Conservation (phyloP, 768 basidiomycete species). For the Pulveroboletus ravenelii region DNA sequence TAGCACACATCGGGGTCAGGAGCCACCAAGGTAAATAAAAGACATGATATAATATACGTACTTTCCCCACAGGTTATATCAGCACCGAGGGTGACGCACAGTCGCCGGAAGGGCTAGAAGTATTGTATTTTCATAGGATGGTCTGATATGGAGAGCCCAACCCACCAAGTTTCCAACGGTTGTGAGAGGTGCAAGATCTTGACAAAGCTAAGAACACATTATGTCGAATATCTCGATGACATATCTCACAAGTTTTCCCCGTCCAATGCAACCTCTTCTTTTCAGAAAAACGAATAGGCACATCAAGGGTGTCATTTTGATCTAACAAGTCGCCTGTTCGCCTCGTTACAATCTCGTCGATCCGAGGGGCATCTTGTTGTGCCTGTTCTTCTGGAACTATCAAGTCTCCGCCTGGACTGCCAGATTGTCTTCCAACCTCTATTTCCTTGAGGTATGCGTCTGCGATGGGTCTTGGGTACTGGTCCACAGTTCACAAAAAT, state of each 20-base stretch:
- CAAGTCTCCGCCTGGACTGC: not conserved
- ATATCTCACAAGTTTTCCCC: constrained; percentile 72
- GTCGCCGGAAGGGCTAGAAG: constrained; percentile 80
- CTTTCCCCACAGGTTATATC: constrained; percentile 97
- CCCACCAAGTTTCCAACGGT: constrained; percentile 90
- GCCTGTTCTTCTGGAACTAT: constrained; percentile 14
- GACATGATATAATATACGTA: constrained; percentile 29
- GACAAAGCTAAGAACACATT: constrained; percentile 27
- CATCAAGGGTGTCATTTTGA: constrained; percentile 61
- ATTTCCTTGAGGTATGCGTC: constrained; percentile 57
- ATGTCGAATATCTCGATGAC: not conserved
- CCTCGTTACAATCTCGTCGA: constrained; percentile 25
- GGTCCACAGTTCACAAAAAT: not conserved
- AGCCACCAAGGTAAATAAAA: not conserved
- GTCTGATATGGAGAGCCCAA: not conserved
- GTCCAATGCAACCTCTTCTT: constrained; percentile 85
- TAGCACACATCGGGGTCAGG: constrained; percentile 22
- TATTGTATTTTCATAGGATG: not conserved
- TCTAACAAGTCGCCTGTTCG: constrained; percentile 34
- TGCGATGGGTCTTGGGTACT: constrained; percentile 67
- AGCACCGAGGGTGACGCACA: constrained; percentile 82
- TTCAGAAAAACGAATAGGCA: constrained; percentile 66
- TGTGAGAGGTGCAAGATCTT: constrained; percentile 77
- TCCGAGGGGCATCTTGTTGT: not conserved
- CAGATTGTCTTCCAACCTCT: constrained; percentile 29